A percentile compares a stretch with the other conserved stretches of the same genome.
Evolutionary conservation across 1,284 basidiomycete species (phyloP).

Genomic region (Irpex sp.): DNA sequence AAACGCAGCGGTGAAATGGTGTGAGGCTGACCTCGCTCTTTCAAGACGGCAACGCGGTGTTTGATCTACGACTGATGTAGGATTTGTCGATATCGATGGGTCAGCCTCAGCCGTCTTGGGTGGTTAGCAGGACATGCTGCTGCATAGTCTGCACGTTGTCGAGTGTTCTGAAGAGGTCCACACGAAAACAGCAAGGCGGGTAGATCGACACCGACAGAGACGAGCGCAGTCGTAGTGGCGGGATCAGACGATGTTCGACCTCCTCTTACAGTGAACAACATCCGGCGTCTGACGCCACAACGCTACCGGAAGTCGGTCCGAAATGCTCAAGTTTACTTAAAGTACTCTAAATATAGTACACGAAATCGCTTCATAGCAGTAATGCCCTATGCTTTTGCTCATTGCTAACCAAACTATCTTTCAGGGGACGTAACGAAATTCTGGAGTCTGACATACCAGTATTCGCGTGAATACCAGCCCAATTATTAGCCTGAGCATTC

Average conservation of each 20-base stretch:
- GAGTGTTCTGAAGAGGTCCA: no score
- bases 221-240: not conserved
- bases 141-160: not conserved
- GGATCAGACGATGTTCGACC: not conserved
- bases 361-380: not conserved
- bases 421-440: conserved; percentile 45
- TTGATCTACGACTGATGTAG: not conserved
- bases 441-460: conserved; percentile 32
- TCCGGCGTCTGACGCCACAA: not conserved
- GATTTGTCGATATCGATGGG: not conserved
- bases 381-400: not conserved
- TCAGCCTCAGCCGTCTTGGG: not conserved
- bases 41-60: not conserved
- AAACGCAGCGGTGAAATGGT: no score
- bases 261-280: not conserved
- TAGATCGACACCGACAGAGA: not conserved
- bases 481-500: not conserved
- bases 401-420: conserved; percentile 39
- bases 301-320: not conserved
- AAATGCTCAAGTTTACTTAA: not conserved
- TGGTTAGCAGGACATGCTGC: not conserved
- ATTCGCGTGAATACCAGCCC: not conserved
- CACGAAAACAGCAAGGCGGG: not conserved
- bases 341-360: not conserved
- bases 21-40: not conserved